Percentiles rank a stretch among this genome's conserved stretches.
Evolutionary conservation across 352 stramenopile genomes (phyloP).

Genomic region (Thraustotheca clavata): DNA sequence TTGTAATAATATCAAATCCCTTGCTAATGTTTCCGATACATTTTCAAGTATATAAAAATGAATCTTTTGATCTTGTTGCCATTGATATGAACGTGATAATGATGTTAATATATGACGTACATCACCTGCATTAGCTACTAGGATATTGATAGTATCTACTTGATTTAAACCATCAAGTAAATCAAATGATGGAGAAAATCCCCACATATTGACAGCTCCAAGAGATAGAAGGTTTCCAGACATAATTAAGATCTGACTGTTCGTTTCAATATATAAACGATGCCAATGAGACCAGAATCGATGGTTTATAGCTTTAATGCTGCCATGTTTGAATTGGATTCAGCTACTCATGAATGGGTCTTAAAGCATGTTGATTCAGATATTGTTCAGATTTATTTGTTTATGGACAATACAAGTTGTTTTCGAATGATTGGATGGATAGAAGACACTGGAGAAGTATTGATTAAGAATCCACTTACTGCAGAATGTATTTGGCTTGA

Average conservation of each 20-base stretch:
- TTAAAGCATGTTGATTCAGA: background rate
- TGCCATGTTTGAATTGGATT: constrained; percentile 8
- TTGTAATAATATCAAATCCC: constrained; percentile 83
- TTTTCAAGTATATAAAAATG: constrained; percentile 89
- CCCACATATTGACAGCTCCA: constrained; percentile 81
- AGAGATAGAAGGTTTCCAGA: constrained; percentile 23
- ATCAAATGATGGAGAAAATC: constrained; percentile 74
- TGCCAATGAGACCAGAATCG: background rate
- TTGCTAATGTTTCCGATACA: constrained; percentile 74
- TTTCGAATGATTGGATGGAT: constrained; percentile 21
- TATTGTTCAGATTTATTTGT: constrained; percentile 7
- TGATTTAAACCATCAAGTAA: constrained; percentile 26
- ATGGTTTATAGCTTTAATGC: constrained; percentile 11
- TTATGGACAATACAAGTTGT: constrained; percentile 6
- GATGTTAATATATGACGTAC: constrained; percentile 65
- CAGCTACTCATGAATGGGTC: constrained; percentile 3
- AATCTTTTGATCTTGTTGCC: constrained; percentile 27
- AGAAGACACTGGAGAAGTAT: constrained; percentile 10
- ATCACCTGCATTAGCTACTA: constrained; percentile 62
- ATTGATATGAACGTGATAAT: constrained; percentile 25
- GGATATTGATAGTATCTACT: constrained; percentile 33
- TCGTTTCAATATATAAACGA: background rate
- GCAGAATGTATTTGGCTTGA: constrained; percentile 17
- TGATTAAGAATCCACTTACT: constrained; percentile 16
- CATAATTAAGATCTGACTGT: constrained; percentile 4